Conservation (phyloP, 2,329 filamentous ascomycete genomes). For the Ceratocystis smalleyi region DNA sequence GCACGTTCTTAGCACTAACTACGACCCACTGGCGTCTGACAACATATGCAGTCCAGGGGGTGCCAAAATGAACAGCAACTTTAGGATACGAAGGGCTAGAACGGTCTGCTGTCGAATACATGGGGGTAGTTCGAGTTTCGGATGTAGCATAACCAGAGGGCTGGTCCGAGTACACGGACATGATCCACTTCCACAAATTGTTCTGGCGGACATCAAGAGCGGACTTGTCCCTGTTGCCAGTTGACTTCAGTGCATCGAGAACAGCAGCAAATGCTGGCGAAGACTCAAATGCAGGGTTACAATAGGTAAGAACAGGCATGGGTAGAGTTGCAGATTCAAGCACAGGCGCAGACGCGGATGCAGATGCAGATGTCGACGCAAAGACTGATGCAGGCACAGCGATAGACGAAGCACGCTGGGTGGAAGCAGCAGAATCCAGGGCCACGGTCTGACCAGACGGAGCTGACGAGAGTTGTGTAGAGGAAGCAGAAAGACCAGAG, state of each 20-base stretch:
- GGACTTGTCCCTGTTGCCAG: not conserved
- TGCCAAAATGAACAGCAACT: constrained; percentile 21
- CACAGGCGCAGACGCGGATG: not conserved
- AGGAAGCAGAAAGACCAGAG: constrained; percentile 8
- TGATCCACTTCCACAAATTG: constrained; percentile 29
- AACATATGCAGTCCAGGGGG: constrained; percentile 27
- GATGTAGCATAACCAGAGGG: not conserved
- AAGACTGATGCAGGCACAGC: not conserved
- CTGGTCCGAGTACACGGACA: not conserved
- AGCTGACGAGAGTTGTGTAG: constrained; percentile 9
- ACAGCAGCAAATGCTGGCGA: constrained; percentile 23
- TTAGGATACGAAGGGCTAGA: constrained; percentile 18
- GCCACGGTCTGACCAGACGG: not conserved
- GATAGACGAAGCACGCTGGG: not conserved
- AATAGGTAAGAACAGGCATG: constrained; percentile 22
- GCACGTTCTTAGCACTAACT: constrained; percentile 27
- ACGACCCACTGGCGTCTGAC: constrained; percentile 26
- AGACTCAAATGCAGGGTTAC: constrained; percentile 24
- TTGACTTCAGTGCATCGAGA: constrained; percentile 17
- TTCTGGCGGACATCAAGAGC: constrained; percentile 21
- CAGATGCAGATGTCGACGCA: not conserved
- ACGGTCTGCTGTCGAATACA: not conserved
- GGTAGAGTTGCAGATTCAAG: not conserved
- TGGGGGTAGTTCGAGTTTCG: not conserved
- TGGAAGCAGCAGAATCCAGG: constrained; percentile 1